Conservation (phyloP, 176 grass and related monocot species). For the Tillandsia leiboldiana region DNA sequence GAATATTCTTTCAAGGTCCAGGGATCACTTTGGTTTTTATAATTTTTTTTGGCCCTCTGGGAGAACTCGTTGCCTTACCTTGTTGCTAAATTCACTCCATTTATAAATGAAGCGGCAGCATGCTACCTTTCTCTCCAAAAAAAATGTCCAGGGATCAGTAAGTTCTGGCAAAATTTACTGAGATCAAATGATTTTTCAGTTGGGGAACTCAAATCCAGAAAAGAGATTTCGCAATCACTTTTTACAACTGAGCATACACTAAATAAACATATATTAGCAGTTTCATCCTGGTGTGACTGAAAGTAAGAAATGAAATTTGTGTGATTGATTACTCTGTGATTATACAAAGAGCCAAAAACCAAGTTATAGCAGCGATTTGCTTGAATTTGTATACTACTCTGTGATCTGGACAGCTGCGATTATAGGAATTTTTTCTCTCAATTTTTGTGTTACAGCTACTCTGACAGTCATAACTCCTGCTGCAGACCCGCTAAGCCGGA, state of each 20-base stretch:
- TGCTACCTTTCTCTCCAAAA: no score
- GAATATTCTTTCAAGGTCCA: no score
- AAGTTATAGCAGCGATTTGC: background rate
- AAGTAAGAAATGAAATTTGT: background rate
- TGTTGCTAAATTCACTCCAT: no score
- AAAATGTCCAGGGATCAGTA: no score
- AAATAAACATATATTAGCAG: background rate
- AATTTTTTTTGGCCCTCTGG: no score
- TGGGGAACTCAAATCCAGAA: background rate
- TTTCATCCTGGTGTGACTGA: background rate
- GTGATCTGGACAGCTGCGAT: slow-evolving; percentile 82
- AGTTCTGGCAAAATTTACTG: background rate
- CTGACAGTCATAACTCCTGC: slow-evolving; percentile 89
- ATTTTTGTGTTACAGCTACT: slow-evolving; percentile 79
- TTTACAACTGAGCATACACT: background rate
- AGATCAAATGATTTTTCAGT: background rate
- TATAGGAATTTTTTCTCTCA: slow-evolving; percentile 90
- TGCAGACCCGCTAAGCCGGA: slow-evolving; percentile 68
- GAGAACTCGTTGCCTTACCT: no score
- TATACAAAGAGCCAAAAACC: background rate
- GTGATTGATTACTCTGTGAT: background rate
- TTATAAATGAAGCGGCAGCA: no score
- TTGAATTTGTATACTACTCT: slow-evolving; percentile 38
- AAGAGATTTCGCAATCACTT: background rate
- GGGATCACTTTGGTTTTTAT: no score